Evolutionary conservation across 192 early-diverging fungal species (phyloP), one percentile per base, ranked within the genome.

Genomic region (Coemansia sp.): DNA sequence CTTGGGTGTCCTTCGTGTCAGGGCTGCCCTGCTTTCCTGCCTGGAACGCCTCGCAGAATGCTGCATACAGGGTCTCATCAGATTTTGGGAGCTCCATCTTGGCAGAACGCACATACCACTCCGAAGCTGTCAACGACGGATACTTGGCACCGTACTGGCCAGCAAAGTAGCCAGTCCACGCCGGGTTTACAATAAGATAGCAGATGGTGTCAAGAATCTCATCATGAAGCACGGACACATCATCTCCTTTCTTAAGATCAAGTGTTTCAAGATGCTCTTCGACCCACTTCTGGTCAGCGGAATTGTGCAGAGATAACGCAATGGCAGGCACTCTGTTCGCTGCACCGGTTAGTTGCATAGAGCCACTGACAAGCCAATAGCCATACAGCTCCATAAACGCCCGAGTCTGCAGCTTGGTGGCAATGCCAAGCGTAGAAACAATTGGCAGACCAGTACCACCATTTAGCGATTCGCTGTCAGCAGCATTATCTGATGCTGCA

Each of bases 311-410:
- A 5, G 39, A 37, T 16, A 74, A 14, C 45, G 19, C 59, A 10
- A 74, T 40, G 8, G 45, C 7, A 40, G 48, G 63, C 10, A 19
- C n/a, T 8, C n/a, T n/a, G 46, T 14, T 19, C 10, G n/a, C 2
- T 39, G 16, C 6, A 19, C n/a, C 57, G 16, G 45, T 9, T 4
- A 5, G 12, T 12, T n/a, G 2, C 5, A 70, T 37, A 10, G 17
- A 7, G 32, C 69, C 69, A 16, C 17, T 45, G 20, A 39, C 51
- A 5, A 79, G 40, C 76, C 76, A 79, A 55, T 67, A 74, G 1
- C 77, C 77, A 44, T 74, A 79, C 20, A 79, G 62, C 69, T 73
- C 68, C 50, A 79, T 56, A 54, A 79, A 79, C 12, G 77, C 71
- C 13, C 46, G 55, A 2, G 45, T 32, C 38, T 67, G 37, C 49